Percentiles rank a stretch among this genome's conserved stretches.
phyloP scores from a whole-genome alignment of 2,329 filamentous ascomycete genomes.

The Aspergillus fructus region DNA sequence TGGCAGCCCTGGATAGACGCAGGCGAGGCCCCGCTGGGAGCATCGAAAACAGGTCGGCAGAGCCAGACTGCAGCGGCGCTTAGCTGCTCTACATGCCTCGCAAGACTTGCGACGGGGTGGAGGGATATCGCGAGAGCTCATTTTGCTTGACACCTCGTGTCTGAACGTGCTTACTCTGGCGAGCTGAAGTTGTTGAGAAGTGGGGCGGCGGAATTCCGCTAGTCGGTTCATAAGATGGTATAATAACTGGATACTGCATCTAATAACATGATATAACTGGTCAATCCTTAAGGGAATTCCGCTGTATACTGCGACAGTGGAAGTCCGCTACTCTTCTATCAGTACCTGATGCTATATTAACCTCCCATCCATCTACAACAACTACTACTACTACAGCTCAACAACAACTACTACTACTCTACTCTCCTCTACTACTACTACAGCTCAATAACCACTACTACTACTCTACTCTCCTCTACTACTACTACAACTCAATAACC shows the following conservation, averaged over 20 bases:
- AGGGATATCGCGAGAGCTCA: slow-evolving; percentile 41
- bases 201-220: slow-evolving; percentile 10
- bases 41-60: slow-evolving; percentile 56
- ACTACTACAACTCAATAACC: no score
- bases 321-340: not conserved
- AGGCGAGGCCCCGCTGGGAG: slow-evolving; percentile 47
- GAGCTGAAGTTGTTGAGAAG: not conserved
- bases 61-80: slow-evolving; percentile 57
- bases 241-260: not conserved
- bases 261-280: no score
- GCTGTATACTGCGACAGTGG: not conserved
- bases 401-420: no score
- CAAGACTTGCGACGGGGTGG: slow-evolving; percentile 55
- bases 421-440: no score
- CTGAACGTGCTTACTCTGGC: not conserved
- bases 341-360: not conserved
- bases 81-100: slow-evolving; percentile 56
- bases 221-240: not conserved
- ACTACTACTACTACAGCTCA: no score
- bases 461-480: no score
- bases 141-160: not conserved
- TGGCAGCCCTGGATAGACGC: slow-evolving; percentile 45
- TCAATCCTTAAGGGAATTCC: no score
- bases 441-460: no score
- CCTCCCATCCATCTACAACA: not conserved